A percentile compares a stretch with the other conserved stretches of the same genome.
phyloP scores from a whole-genome alignment of 106 monocot genomes.

The Chionographis japonica region DNA sequence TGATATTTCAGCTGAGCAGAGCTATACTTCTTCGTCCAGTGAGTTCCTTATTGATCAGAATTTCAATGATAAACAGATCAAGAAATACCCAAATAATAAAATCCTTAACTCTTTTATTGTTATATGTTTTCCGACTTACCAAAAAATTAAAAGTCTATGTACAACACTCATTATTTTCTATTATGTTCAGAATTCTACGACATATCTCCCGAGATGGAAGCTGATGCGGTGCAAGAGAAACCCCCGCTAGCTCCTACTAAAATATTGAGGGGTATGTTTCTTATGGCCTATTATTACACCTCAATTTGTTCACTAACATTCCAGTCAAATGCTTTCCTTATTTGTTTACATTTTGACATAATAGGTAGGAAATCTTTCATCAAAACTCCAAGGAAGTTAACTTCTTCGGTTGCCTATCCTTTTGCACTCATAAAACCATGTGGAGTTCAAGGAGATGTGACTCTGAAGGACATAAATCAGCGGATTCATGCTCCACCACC shows the following conservation, averaged over 20 bases:
- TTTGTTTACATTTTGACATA: not conserved
- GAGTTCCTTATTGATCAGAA: not conserved
- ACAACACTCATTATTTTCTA: not conserved
- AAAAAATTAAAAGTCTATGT: not conserved
- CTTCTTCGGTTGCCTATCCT: conserved; percentile 71
- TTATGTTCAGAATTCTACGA: conserved; percentile 30
- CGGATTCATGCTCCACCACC: conserved; percentile 50
- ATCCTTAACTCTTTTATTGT: not conserved
- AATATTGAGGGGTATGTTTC: conserved; percentile 38
- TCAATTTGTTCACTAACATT: not conserved
- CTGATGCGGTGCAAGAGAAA: conserved; percentile 12
- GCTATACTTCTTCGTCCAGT: not conserved
- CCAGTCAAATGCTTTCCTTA: not conserved
- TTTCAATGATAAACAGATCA: not conserved
- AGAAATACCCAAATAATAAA: not conserved
- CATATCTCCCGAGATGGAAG: conserved; percentile 24
- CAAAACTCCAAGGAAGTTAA: conserved; percentile 42
- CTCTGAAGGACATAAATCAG: conserved; percentile 76
- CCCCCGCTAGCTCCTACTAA: conserved; percentile 20
- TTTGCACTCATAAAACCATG: conserved; percentile 80
- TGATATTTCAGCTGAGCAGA: conserved; percentile 43
- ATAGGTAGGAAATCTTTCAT: conserved; percentile 48
- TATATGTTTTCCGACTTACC: not conserved
- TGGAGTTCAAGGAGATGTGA: conserved; percentile 64
- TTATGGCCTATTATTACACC: not conserved